These are phyloP conservation scores for Globisporangium irregulare DNA, from an alignment of 352 stramenopile genomes.

Conservation along the genomic window DNA sequence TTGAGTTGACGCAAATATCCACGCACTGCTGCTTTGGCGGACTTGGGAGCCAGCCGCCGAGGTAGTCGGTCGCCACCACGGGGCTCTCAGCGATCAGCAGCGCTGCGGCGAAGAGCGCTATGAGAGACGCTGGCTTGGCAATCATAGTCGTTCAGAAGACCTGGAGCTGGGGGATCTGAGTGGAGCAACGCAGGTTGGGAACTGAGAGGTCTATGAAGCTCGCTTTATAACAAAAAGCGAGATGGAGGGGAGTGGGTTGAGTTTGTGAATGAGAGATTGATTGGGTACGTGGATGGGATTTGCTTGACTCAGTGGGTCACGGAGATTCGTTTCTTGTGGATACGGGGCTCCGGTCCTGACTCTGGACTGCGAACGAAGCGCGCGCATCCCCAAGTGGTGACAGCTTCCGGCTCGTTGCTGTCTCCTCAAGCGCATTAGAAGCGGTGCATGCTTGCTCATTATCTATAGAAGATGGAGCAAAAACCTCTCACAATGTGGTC, in stretches of 20 bases:
- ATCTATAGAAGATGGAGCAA: too few species aligned
- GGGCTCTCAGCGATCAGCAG: background rate
- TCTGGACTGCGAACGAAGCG: background rate
- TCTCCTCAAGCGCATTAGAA: background rate
- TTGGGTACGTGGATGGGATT: background rate
- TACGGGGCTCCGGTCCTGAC: background rate
- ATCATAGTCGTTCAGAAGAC: background rate
- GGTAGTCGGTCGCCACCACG: slow-evolving; percentile 35
- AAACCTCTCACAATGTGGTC: background rate
- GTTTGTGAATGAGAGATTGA: background rate
- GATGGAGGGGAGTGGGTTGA: background rate
- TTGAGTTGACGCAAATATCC: slow-evolving; percentile 62
- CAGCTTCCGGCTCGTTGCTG: background rate
- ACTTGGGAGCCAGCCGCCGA: slow-evolving; percentile 47
- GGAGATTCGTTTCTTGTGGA: background rate
- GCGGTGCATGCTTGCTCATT: background rate
- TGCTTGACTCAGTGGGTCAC: background rate
- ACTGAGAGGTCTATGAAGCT: background rate
- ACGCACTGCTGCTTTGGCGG: slow-evolving; percentile 48
- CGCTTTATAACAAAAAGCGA: background rate
- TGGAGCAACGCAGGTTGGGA: background rate
- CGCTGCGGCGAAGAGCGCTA: background rate
- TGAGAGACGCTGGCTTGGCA: slow-evolving; percentile 6
- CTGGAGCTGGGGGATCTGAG: background rate
- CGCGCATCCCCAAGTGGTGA: background rate